These are phyloP conservation scores for Cucurbita ficifolia DNA, from an alignment of 306 rosid species.

Conservation along the genomic window DNA sequence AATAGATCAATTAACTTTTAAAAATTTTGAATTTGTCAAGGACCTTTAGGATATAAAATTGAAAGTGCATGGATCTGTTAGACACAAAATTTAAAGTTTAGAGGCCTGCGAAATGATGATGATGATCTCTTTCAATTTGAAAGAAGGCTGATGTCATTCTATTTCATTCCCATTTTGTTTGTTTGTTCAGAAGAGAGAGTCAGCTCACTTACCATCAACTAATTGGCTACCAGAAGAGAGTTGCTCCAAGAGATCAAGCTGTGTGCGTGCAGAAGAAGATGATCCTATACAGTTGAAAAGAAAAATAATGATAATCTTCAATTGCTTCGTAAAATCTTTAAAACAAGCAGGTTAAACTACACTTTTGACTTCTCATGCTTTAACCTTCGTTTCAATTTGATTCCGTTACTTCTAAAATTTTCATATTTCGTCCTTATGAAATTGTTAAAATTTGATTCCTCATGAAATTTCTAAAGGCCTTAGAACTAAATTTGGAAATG, in stretches of 20 bases:
- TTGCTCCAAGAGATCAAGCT: slow-evolving; percentile 83
- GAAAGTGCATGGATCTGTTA: no score
- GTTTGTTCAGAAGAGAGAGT: neutral
- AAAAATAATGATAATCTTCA: neutral
- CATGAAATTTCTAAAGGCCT: neutral
- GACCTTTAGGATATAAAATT: no score
- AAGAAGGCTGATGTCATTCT: neutral
- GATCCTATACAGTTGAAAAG: slow-evolving; percentile 32
- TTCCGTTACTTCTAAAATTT: neutral
- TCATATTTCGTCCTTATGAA: neutral
- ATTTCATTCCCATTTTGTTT: neutral
- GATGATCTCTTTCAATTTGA: neutral
- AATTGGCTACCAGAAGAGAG: slow-evolving; percentile 60
- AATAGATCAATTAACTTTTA: no score
- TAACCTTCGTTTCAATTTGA: neutral
- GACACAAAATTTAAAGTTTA: no score
- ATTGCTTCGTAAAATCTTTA: neutral
- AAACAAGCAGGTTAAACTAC: neutral
- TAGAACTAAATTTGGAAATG: neutral
- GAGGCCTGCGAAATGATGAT: neutral
- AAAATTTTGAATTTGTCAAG: neutral
- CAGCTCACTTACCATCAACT: slow-evolving; percentile 29
- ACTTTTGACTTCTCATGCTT: neutral
- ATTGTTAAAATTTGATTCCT: no score
- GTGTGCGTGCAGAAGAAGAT: slow-evolving; percentile 57